phyloP scores from a whole-genome alignment of 805 yeast species.

The Sugiyamaella smithiae region DNA sequence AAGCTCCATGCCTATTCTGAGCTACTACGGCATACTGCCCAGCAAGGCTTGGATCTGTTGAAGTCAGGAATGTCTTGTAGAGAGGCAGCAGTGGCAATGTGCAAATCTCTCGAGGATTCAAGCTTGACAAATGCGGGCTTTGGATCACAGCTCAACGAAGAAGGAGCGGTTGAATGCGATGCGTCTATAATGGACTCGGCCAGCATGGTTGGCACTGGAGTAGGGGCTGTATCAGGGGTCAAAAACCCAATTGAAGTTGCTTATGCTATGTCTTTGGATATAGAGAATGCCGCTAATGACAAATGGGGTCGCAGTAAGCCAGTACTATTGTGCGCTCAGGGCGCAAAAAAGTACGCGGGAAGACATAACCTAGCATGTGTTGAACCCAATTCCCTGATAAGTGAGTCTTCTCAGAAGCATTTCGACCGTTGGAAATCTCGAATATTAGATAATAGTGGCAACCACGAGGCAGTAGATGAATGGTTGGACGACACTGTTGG shows the following conservation, averaged over 20 bases:
- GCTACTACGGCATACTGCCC: constrained; percentile 22
- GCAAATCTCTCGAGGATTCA: constrained; percentile 35
- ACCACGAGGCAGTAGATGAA: constrained; percentile 10
- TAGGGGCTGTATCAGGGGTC: constrained; percentile 32
- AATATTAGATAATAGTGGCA: neutral
- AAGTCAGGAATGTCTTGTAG: constrained; percentile 15
- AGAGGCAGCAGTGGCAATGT: constrained; percentile 27
- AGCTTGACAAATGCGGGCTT: constrained; percentile 39
- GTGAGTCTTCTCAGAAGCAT: neutral
- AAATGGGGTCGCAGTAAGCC: constrained; percentile 25
- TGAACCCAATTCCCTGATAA: neutral
- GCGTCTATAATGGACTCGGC: constrained; percentile 35
- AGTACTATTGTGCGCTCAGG: constrained; percentile 34
- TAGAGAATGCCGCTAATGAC: constrained; percentile 3
- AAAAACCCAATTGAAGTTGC: constrained; percentile 33
- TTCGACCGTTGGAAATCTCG: neutral
- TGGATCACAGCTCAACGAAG: constrained; percentile 37
- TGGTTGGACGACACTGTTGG: constrained; percentile 40
- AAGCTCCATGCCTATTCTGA: constrained; percentile 14
- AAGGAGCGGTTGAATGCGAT: constrained; percentile 40
- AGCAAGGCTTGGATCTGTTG: constrained; percentile 25
- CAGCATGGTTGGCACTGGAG: constrained; percentile 29
- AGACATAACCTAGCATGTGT: constrained; percentile 15
- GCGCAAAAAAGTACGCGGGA: constrained; percentile 33
- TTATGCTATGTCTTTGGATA: constrained; percentile 19